phyloP scores from a whole-genome alignment of 352 stramenopile species.

The Globisporangium mamillatum region DNA sequence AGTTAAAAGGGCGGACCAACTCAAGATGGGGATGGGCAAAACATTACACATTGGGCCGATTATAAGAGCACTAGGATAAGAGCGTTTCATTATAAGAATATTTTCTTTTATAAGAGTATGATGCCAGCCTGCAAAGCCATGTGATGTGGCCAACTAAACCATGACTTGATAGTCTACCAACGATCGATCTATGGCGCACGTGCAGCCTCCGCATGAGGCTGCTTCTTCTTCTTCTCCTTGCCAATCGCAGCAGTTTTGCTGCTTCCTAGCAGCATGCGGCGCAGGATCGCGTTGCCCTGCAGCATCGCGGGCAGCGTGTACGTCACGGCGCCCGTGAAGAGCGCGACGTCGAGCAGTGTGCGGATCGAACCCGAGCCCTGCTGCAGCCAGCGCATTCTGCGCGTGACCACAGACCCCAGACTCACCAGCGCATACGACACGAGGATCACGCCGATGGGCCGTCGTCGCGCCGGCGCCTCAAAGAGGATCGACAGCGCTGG shows the following conservation, averaged over 20 bases:
- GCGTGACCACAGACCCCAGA: slow-evolving; percentile 37
- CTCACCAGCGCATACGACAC: slow-evolving; percentile 60
- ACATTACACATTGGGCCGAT: too few species aligned
- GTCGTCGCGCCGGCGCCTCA: slow-evolving; percentile 41
- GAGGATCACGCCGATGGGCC: slow-evolving; percentile 59
- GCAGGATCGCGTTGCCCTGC: slow-evolving; percentile 28
- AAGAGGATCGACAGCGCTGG: slow-evolving; percentile 49
- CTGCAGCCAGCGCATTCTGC: slow-evolving; percentile 35
- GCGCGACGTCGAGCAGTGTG: slow-evolving; percentile 34
- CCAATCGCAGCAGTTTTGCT: background rate
- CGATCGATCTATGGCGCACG: background rate
- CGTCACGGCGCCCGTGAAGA: slow-evolving; percentile 30
- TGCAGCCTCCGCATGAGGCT: background rate
- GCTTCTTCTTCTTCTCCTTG: background rate
- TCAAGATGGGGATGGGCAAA: too few species aligned
- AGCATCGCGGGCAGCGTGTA: slow-evolving; percentile 39
- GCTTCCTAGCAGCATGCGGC: slow-evolving; percentile 25
- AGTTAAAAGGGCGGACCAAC: too few species aligned
- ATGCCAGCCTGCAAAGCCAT: too few species aligned
- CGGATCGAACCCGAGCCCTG: slow-evolving; percentile 27
- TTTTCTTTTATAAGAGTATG: background rate
- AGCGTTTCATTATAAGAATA: background rate
- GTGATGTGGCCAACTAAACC: too few species aligned
- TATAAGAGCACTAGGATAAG: too few species aligned
- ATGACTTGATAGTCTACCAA: background rate